A percentile compares a stretch with the other conserved stretches of the same genome.
These are phyloP conservation scores for Geotrichum aggregatum DNA, from an alignment of 1,139 yeast species.

Conservation along the genomic window DNA sequence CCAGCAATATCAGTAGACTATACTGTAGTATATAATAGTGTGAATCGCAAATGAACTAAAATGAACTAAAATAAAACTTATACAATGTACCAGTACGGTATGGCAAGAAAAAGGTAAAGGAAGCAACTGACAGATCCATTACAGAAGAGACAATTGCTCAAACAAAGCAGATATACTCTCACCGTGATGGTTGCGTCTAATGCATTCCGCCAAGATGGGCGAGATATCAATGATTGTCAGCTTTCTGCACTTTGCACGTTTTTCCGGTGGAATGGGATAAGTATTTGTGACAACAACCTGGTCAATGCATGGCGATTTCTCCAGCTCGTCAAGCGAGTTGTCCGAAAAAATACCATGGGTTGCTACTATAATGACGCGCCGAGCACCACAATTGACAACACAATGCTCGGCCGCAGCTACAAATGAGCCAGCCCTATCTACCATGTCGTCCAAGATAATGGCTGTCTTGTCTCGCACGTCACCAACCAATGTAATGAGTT, in stretches of 20 bases:
- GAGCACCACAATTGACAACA: constrained; percentile 91
- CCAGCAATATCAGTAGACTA: no score
- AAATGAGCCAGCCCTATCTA: constrained; percentile 89
- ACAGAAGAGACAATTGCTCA: constrained; percentile 60
- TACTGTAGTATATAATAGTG: no score
- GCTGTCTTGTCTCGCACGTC: constrained; percentile 90
- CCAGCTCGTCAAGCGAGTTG: constrained; percentile 74
- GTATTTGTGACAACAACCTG: constrained; percentile 92
- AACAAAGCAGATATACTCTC: constrained; percentile 90
- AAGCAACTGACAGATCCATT: no score
- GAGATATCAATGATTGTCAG: constrained; percentile 88
- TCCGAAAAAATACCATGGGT: constrained; percentile 94
- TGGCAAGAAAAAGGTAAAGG: no score
- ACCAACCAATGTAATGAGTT: constrained; percentile 91
- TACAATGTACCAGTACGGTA: no score
- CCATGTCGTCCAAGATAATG: constrained; percentile 91
- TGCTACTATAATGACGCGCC: constrained; percentile 82
- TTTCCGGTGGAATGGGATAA: constrained; percentile 72
- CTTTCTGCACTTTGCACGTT: constrained; percentile 55
- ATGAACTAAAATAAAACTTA: no score
- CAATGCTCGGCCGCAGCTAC: constrained; percentile 98
- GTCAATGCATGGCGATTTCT: constrained; percentile 76
- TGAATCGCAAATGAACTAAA: no score
- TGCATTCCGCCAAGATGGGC: constrained; percentile 94
- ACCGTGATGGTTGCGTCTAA: constrained; percentile 96